Percentiles rank a stretch among this genome's conserved stretches.
Evolutionary conservation across 2,329 filamentous ascomycete species (phyloP).

Genomic region (Acephala macrosclerotiorum): DNA sequence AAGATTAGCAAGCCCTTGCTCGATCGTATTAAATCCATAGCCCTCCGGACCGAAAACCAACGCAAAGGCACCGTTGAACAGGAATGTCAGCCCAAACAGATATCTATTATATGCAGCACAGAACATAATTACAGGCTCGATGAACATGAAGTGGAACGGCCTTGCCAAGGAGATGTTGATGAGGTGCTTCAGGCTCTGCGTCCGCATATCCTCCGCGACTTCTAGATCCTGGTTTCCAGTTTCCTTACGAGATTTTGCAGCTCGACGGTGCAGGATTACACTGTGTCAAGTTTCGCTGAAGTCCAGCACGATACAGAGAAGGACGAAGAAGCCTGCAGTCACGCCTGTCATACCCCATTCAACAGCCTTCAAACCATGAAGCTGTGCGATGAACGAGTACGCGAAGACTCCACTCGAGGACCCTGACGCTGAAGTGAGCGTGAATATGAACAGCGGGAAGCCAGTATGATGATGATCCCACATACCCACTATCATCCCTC

Average conservation of each 20-base stretch:
- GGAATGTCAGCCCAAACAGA: not conserved
- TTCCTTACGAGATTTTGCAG: slow-evolving; percentile 1
- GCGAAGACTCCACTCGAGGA: slow-evolving; percentile 1
- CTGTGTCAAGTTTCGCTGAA: not conserved
- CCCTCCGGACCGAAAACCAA: not conserved
- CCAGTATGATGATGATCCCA: slow-evolving; percentile 9
- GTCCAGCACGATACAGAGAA: not conserved
- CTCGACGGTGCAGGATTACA: not conserved
- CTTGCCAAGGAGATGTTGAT: not conserved
- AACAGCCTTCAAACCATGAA: slow-evolving; percentile 1
- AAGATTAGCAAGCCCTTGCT: not conserved
- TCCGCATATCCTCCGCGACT: slow-evolving; percentile 5
- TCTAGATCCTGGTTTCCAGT: slow-evolving; percentile 1
- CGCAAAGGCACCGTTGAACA: slow-evolving; percentile 5
- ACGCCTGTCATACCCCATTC: not conserved
- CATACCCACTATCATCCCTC: not conserved
- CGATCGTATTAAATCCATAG: slow-evolving; percentile 1
- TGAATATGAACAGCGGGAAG: not conserved
- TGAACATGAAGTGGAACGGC: slow-evolving; percentile 4
- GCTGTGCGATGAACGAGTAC: not conserved
- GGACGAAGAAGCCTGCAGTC: not conserved
- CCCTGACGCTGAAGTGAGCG: not conserved
- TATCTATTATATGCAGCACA: slow-evolving; percentile 1
- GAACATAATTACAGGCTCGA: not conserved
- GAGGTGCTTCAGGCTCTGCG: not conserved